Base-by-base conservation (phyloP, 306 rosid genomes). In the Macrotyloma uniflorum region DNA sequence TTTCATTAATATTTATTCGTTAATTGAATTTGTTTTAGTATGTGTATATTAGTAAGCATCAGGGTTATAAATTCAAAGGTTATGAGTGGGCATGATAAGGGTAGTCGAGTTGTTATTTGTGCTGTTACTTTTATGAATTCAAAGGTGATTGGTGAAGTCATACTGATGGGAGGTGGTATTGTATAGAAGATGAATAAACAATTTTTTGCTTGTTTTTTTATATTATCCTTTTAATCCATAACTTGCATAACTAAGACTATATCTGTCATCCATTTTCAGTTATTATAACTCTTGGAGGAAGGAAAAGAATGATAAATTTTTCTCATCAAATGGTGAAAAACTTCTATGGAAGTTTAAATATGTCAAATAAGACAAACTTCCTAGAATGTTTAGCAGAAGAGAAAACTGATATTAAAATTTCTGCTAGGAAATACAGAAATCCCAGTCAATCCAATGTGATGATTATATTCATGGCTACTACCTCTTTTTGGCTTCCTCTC, bases 401-500 rank as follows among this genome's bases (percentile, higher is more conserved):
- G 19, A 80, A 83, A 40, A 79, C 57, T 2, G 89, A 84, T 3
- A 67, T 90, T 55, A 87, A 81, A 45, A 53, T 89, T 1, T 36
- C 90, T 0, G 59, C 87, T 55, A 81, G 76, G 5, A 67, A 73
- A 51, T 67, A 45, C 70, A 53, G 16, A 19, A 84, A 79, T 23
- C 8, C 49, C 46, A 22, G 86, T 5, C 75, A 78, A 2, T 87
- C 93, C 14, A 24, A 15, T 8, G 90, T 88, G 70, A 65, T 42
- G 40, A 28, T 87, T 22, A 85, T 87, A 19, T 24, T 73, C 30
- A 24, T 51, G 38, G 84, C 86, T 12, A 83, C 89, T 2, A 78
- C 87, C 63, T 90, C 95, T 18, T 42, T 88, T 10, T 78, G 91
- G 86, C 88, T 91, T 57, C 97, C 93, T 15, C 15, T 86, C 0